Evolutionary conservation across 805 yeast genomes (phyloP).

Genomic region (Candida schatavii): DNA sequence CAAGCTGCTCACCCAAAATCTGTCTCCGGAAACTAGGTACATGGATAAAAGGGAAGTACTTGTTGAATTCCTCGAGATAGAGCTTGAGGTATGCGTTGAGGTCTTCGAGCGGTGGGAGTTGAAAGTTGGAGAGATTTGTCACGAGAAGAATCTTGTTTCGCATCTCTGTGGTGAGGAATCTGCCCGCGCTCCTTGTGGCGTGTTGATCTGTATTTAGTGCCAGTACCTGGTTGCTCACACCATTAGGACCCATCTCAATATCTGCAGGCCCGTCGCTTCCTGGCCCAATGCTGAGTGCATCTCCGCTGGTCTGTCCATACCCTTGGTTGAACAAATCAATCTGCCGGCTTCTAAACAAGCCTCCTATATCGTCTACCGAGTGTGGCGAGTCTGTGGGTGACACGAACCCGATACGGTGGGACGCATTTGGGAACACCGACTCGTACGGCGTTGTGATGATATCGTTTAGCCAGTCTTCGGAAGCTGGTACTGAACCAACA

Average conservation of each 20-base stretch:
- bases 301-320: not conserved
- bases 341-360: conserved; percentile 63
- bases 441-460: conserved; percentile 68
- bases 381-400: conserved; percentile 15
- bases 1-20: not conserved
- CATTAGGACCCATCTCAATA: conserved; percentile 3
- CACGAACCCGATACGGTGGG: conserved; percentile 58
- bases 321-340: conserved; percentile 52
- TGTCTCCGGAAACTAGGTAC: conserved; percentile 49
- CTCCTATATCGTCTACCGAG: conserved; percentile 49
- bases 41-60: conserved; percentile 83
- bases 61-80: conserved; percentile 74
- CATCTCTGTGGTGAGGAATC: conserved; percentile 44
- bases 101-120: conserved; percentile 75
- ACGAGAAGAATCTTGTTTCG: conserved; percentile 50
- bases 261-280: not conserved
- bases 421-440: conserved; percentile 48
- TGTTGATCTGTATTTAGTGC: too few species aligned
- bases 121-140: conserved; percentile 52
- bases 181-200: not conserved
- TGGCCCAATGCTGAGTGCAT: too few species aligned
- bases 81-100: conserved; percentile 73
- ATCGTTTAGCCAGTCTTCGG: conserved; percentile 66
- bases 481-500: not conserved
- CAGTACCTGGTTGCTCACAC: conserved; percentile 1